Evolutionary conservation across 2,329 filamentous ascomycete species (phyloP).

Genomic region (Stagonosporopsis cucurbitacearum): DNA sequence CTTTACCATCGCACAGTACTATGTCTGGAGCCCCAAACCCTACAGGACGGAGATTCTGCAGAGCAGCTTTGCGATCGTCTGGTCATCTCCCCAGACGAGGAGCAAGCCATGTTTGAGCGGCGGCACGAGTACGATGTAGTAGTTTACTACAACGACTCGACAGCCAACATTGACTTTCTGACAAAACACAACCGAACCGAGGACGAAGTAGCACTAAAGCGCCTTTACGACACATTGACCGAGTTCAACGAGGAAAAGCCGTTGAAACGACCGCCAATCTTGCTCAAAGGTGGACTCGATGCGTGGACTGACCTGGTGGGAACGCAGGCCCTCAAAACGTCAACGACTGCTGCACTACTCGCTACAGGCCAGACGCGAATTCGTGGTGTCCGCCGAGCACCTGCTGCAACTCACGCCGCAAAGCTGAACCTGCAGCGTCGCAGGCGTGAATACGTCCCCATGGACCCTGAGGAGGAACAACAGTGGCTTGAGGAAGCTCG

Average conservation of each 20-base stretch:
- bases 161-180: slow-evolving; percentile 65
- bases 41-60: slow-evolving; percentile 71
- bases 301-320: slow-evolving; percentile 89
- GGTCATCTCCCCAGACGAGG: slow-evolving; percentile 73
- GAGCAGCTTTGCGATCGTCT: slow-evolving; percentile 72
- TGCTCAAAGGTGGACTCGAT: slow-evolving; percentile 82
- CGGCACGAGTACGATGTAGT: slow-evolving; percentile 81
- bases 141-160: slow-evolving; percentile 84
- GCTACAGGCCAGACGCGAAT: slow-evolving; percentile 54
- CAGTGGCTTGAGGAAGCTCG: slow-evolving; percentile 80
- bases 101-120: slow-evolving; percentile 76
- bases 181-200: slow-evolving; percentile 54
- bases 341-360: slow-evolving; percentile 60
- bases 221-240: slow-evolving; percentile 78
- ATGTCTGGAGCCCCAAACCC: slow-evolving; percentile 84
- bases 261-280: slow-evolving; percentile 73
- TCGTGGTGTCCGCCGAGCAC: slow-evolving; percentile 60
- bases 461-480: slow-evolving; percentile 81
- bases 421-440: slow-evolving; percentile 62
- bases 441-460: slow-evolving; percentile 68
- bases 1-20: slow-evolving; percentile 84
- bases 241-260: slow-evolving; percentile 84
- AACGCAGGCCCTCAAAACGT: slow-evolving; percentile 65
- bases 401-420: slow-evolving; percentile 59
- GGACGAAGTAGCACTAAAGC: slow-evolving; percentile 64